Evolutionary conservation across 1,284 basidiomycete genomes (phyloP).

Genomic region (Rhizoctonia solani): DNA sequence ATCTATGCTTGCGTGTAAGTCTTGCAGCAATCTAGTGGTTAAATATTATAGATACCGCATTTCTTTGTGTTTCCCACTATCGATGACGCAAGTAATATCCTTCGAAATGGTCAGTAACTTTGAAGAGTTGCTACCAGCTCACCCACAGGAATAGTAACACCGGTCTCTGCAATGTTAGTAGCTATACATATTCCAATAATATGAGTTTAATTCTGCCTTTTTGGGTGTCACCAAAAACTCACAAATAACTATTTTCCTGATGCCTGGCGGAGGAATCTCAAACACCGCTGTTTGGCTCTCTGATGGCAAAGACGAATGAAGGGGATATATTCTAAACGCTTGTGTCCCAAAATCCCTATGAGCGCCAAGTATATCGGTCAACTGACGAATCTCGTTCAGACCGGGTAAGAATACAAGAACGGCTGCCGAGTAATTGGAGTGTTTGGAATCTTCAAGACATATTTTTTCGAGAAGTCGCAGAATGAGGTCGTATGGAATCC

Average conservation of each 20-base stretch:
- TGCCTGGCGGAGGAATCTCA: constrained; percentile 76
- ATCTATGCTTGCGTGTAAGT: constrained; percentile 53
- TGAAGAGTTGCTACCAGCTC: not conserved
- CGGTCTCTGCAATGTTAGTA: constrained; percentile 87
- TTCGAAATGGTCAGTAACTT: constrained; percentile 62
- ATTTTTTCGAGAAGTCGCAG: constrained; percentile 82
- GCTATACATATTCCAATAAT: constrained; percentile 48
- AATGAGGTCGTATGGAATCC: constrained; percentile 90
- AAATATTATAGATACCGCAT: constrained; percentile 32
- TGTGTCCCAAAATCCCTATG: constrained; percentile 75
- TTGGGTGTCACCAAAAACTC: constrained; percentile 40
- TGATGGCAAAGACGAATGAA: constrained; percentile 93
- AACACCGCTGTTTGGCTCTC: constrained; percentile 93
- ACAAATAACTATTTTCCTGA: constrained; percentile 93
- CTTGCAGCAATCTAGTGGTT: not conserved
- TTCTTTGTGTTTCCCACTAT: constrained; percentile 86
- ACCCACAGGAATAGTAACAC: constrained; percentile 64
- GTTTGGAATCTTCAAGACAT: constrained; percentile 70
- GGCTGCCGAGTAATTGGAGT: constrained; percentile 73
- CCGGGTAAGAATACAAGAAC: constrained; percentile 95
- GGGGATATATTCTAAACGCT: constrained; percentile 78
- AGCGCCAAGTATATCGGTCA: constrained; percentile 80
- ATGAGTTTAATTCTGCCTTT: not conserved
- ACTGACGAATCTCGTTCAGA: constrained; percentile 85
- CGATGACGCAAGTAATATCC: constrained; percentile 97